Percentiles rank a stretch among this genome's conserved stretches.
Evolutionary conservation across 169 alveolate species (phyloP).

Genomic region (Amoebophrya sp.): DNA sequence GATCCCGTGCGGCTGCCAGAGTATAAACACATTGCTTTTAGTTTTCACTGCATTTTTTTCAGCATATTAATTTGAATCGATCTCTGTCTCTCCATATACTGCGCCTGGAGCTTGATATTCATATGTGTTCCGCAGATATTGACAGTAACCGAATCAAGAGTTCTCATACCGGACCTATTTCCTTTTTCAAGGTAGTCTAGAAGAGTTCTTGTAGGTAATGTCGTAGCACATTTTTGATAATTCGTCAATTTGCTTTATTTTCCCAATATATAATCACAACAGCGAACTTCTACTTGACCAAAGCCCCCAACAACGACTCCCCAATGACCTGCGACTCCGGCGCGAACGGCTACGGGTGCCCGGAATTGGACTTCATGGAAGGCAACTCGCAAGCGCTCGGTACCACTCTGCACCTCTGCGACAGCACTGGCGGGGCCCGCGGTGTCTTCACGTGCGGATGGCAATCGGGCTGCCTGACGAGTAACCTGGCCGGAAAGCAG

Average conservation of each 20-base stretch:
- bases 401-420: slow-evolving; percentile 3
- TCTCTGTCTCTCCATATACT: too few species aligned
- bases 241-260: not conserved
- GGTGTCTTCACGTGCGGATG: slow-evolving; percentile 19
- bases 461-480: not conserved
- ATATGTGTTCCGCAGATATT: too few species aligned
- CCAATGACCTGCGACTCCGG: not conserved
- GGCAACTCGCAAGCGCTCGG: not conserved
- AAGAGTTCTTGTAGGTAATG: too few species aligned
- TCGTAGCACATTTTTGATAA: too few species aligned
- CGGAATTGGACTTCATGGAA: slow-evolving; percentile 13
- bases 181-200: too few species aligned
- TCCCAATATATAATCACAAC: not conserved
- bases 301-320: not conserved
- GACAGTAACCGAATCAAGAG: too few species aligned
- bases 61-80: too few species aligned
- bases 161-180: too few species aligned
- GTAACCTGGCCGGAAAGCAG: not conserved
- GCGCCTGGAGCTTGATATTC: too few species aligned
- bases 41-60: too few species aligned
- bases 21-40: too few species aligned
- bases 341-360: slow-evolving; percentile 9
- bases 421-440: not conserved
- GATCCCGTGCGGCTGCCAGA: slow-evolving; percentile 25
- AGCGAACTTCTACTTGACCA: slow-evolving; percentile 19